Percentiles rank a stretch among this genome's conserved stretches.
These are phyloP conservation scores for Pyricularia pennisetigena DNA, from an alignment of 2,329 filamentous ascomycete species.

Conservation along the genomic window DNA sequence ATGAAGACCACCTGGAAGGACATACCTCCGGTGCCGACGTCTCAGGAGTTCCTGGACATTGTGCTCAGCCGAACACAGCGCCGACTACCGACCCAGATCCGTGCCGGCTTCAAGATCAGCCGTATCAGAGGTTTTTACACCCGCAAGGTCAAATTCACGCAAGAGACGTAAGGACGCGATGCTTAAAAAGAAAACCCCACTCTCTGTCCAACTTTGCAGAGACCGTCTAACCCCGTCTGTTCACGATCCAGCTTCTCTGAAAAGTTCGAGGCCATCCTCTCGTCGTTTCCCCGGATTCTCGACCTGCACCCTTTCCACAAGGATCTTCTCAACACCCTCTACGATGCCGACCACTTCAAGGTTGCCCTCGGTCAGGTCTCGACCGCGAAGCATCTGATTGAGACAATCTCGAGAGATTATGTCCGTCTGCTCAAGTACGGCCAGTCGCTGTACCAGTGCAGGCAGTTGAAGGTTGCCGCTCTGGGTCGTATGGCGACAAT, in stretches of 20 bases:
- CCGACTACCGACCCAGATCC: constrained; percentile 80
- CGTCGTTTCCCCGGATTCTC: constrained; percentile 83
- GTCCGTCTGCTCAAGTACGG: constrained; percentile 86
- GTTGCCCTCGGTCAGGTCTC: constrained; percentile 94
- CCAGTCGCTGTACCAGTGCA: constrained; percentile 95
- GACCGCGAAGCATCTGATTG: constrained; percentile 91
- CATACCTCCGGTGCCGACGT: constrained; percentile 81
- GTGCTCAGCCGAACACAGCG: constrained; percentile 89
- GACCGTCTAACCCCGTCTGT: neutral
- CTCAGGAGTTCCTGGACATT: constrained; percentile 95
- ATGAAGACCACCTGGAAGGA: constrained; percentile 43
- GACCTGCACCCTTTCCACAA: constrained; percentile 93
- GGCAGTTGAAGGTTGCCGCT: constrained; percentile 93
- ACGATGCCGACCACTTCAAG: constrained; percentile 95
- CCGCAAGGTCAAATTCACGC: constrained; percentile 95
- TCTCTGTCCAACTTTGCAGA: neutral
- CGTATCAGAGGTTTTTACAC: constrained; percentile 93
- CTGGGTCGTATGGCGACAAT: constrained; percentile 98
- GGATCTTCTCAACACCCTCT: constrained; percentile 87
- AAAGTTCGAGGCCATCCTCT: constrained; percentile 82
- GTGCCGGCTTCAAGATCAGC: constrained; percentile 90
- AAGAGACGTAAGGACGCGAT: constrained; percentile 53
- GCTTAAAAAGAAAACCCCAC: neutral
- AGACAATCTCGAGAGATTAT: constrained; percentile 93
- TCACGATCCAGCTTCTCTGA: constrained; percentile 51